Evolutionary conservation across 768 basidiomycete species (phyloP), one percentile per base, ranked within the genome.

Genomic region (Pleurotus ostreatus): DNA sequence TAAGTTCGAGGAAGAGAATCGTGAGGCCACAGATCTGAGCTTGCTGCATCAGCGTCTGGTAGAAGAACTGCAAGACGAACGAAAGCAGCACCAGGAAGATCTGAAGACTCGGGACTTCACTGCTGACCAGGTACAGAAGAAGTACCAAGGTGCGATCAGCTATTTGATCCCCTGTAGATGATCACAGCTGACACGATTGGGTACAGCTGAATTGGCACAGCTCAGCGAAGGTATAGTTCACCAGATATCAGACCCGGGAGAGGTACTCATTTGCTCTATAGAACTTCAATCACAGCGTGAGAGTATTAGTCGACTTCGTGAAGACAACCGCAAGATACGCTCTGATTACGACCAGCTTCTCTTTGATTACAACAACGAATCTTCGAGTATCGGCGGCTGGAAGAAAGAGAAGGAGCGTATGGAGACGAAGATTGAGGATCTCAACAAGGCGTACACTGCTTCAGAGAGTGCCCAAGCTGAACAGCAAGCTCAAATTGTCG

Each of bases 371-470:
- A 88, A 92, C 58, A 87, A 90, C 59, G 90, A 92, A 63, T 78
- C 88, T 23, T 88, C 86, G 68, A 87, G 81, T 56, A 85, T 87
- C 46, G 80, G 84, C 12, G 82, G 86, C 3, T 93, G 91, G 92
- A 88, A 87, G 73, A 88, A 89, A 65, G 92, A 94, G 73, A 91
- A 85, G 68, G 91, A 93, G 57, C 86, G 89, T 9, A 74, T 93
- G 72, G 90, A 94, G 59, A 87, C 82, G 52, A 92, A 90, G 78
- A 90, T 94, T 53, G 68, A 67, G 4, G 88, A 93, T 66, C 65
- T 92, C 57, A 85, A 81, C 20, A 85, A 83, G 55, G 90, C 87
- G 1, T 92, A 86, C 65, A 89, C 92, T 61, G 76, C 85, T 1
- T 86, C 89, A 1, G 80, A 78, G 1, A 79, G 78, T 40, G 86